Evolutionary conservation across 768 basidiomycete genomes (phyloP), one percentile per base, ranked within the genome.

Genomic region (Tremella yokohamensis): DNA sequence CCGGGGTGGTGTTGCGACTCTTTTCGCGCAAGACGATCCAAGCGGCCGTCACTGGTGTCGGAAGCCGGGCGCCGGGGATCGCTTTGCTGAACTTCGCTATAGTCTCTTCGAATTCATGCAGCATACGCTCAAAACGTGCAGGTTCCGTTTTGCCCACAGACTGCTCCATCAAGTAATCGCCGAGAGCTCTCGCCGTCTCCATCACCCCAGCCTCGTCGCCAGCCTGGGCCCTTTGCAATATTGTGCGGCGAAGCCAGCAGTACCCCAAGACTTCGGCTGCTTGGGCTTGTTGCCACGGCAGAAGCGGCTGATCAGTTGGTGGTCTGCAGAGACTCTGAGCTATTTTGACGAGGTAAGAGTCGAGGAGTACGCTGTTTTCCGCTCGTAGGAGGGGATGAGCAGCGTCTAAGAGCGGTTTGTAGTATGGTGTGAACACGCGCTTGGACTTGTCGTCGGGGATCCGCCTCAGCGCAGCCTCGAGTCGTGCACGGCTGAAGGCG

Each of bases 11-110:
- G 29, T 6, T 34, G 29, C 11, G 29, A 34, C 11, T 34, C 29
- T 34, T 11, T 34, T 4, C 38, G 12, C 57, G 53, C 20, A 65
- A 34, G 4, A 63, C 42, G 13, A 61, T 55, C 66, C 66, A 69
- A 2, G 57, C 61, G 11, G 56, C 56, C 29, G 54, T 48, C 26
- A 65, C 48, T 11, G 54, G 24, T 2, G 49, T 38, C 1, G 49
- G 25, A 1, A 56, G 40, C 39, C 19, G 25, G 20, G 47, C 48
- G 39, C 34, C 34, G 6, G 20, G n/a, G 8, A 16, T 24, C 16
- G 51, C 51, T 8, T n/a, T 19, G 18, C 38, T 49, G 38, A 49
- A 49, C n/a, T 22, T 8, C 18, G 25, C 18, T 42, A 58, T 19
- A n/a, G n/a, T 48, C 16, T 22, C 18, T 34, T 50, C 40, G 29